Evolutionary conservation across 2,329 filamentous ascomycete genomes (phyloP), one percentile per base, ranked within the genome.

Genomic region (Venturiaceae sp.): DNA sequence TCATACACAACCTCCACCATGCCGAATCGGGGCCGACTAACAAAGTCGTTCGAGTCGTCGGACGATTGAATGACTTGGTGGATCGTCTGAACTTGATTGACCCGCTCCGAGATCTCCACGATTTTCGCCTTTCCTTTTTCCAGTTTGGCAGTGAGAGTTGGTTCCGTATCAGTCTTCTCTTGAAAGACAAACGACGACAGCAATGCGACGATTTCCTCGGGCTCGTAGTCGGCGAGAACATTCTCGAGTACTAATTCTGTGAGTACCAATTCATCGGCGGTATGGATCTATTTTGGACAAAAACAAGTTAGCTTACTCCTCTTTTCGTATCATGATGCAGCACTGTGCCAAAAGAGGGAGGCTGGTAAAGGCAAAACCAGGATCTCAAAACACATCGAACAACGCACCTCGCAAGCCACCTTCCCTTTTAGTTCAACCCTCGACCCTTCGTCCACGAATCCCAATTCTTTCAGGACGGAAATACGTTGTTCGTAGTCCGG

Each of bases 1-100:
- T 99, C 94, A 70, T 97, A 96, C 34, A 99, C 95, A 0, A 99
- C 94, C 72, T 99, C 94, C 70, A 96, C 91, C 58, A 99, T 81
- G 1, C 92, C 94, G 69, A 99, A 99, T 9, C 92, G 83, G 1
- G 92, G 90, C 58, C 86, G 82, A 60, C 85, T 90, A 36, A 89
- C 87, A 68, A 96, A 96, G 72, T 97, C 92, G 66, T 95, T 96
- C 60, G 86, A 87, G 69, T 96, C 92, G 58, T 97, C 92, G 1
- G 87, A 82, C 0, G 88, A 89, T 60, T 95, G 83, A 60, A 97
- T 92, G 32, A 99, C 92, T 74, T 99, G 94, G 67, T 95, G 86
- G 61, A 88, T 77, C 14, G 89, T 91, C 75, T 99, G 94, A 56
- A 92, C 86, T 37, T 86, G 82, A 69, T 96, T 96, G 58, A 97